Percentiles rank a stretch among this genome's conserved stretches.
Evolutionary conservation across 495 filamentous ascomycete species (phyloP).

Genomic region (Extremus antarcticus): DNA sequence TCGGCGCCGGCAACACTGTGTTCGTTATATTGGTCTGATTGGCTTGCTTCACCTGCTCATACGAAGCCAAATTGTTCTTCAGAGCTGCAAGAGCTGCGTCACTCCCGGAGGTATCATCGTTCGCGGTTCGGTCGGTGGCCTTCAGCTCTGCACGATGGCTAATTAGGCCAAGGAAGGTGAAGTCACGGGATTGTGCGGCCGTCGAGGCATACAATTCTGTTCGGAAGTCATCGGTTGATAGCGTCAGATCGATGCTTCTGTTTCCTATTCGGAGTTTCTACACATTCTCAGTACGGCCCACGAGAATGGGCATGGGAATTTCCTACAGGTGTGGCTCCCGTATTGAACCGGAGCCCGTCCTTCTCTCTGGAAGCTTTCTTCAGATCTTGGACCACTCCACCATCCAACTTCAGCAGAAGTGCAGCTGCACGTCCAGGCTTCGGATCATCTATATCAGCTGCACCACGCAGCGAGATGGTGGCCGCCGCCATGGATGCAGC

Average conservation of each 20-base stretch:
- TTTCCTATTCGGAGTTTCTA: slow-evolving; percentile 14
- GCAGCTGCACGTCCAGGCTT: slow-evolving; percentile 1
- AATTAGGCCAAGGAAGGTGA: slow-evolving; percentile 23
- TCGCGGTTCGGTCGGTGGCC: slow-evolving; percentile 2
- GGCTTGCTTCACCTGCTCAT: slow-evolving; percentile 30
- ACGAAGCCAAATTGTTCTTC: slow-evolving; percentile 26
- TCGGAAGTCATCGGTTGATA: slow-evolving; percentile 17
- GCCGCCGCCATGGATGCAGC: neutral
- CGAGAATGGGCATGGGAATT: neutral
- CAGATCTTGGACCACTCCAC: slow-evolving; percentile 11
- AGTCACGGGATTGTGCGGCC: slow-evolving; percentile 9
- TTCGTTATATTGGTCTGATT: slow-evolving; percentile 21
- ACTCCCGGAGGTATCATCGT: slow-evolving; percentile 17
- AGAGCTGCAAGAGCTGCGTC: slow-evolving; percentile 29
- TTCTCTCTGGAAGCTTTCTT: slow-evolving; percentile 6
- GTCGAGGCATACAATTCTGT: slow-evolving; percentile 17
- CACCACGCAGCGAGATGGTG: slow-evolving; percentile 10
- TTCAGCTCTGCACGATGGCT: slow-evolving; percentile 22
- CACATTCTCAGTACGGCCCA: neutral
- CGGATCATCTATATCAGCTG: neutral
- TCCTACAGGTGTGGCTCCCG: slow-evolving; percentile 17
- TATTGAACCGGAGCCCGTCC: slow-evolving; percentile 11
- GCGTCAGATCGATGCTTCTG: slow-evolving; percentile 13
- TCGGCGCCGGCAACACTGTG: slow-evolving; percentile 8
- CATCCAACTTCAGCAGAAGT: slow-evolving; percentile 7